Evolutionary conservation across 805 yeast species (phyloP), one percentile per base, ranked within the genome.

Genomic region (Candida glaebosa): DNA sequence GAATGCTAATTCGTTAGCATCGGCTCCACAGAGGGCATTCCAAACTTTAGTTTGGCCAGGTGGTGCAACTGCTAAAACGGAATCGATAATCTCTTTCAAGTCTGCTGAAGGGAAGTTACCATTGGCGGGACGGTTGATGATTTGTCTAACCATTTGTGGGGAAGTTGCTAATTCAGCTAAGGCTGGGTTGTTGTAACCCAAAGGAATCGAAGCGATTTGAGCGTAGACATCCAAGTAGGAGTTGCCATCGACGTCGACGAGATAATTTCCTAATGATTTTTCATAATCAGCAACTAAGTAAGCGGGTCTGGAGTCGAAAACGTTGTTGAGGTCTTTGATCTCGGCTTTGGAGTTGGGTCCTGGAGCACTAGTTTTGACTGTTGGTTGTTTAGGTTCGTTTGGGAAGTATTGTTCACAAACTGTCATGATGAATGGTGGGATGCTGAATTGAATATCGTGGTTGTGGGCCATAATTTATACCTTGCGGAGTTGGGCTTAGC

Each of bases 1-100:
- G 75, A 81, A 87, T 16, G 95, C 95, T 57, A 84, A 74, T 66
- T 87, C 95, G 61, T 85, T 85, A 53, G 95, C 95, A 57, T 86
- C 95, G 32, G 93, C 87, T 50, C 95, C 95, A 15, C 89, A 79
- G 49, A 86, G 69, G 38, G 85, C 91, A 22, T 84, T 76, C 90
- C 93, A 87, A 42, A 87, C 77, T 52, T 77, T 69, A 53, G 71
- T 75, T 66, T 82, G 83, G 49, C 89, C 90, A 61, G 78, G 77
- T 57, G 95, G 95, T 40, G 95, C 95, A 51, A 73, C 81, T 46
- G 80, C 73, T 50, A 85, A 67, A 42, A 69, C 51, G 14, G 56
- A 71, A n/a, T 47, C 46, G 33, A 73, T 50, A 50, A 87, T 74
- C 34, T 81, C 83, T 58, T 79, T 79, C 45, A 75, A 71, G 54